Conservation (phyloP, 2,329 filamentous ascomycete genomes). For the Paramyrothecium roridum region DNA sequence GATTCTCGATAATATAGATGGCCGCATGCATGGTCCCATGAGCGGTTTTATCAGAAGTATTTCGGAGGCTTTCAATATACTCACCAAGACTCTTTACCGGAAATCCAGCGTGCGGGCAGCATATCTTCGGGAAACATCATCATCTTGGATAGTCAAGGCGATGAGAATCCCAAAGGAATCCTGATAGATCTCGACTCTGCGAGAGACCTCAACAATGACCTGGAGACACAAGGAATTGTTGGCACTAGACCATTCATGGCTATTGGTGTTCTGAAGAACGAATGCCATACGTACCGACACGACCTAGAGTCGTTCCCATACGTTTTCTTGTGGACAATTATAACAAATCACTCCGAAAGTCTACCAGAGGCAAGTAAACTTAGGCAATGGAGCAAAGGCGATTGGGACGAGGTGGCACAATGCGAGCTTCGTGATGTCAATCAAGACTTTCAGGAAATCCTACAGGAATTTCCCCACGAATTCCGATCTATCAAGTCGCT, state of each 20-base stretch:
- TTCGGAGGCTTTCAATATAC: no score
- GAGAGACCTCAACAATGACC: slow-evolving; percentile 5
- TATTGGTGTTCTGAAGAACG: slow-evolving; percentile 11
- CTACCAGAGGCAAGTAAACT: slow-evolving; percentile 8
- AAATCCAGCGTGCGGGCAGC: no score
- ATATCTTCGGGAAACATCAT: slow-evolving; percentile 15
- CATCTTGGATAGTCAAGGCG: slow-evolving; percentile 2
- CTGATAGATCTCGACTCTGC: slow-evolving; percentile 16
- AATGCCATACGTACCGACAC: slow-evolving; percentile 15
- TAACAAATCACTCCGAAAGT: background rate
- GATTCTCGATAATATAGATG: no score
- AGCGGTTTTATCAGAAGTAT: no score
- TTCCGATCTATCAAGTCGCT: slow-evolving; percentile 7
- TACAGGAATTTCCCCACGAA: slow-evolving; percentile 7
- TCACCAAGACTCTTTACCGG: no score
- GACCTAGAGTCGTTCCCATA: slow-evolving; percentile 25
- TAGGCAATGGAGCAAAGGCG: slow-evolving; percentile 5
- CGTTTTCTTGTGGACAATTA: slow-evolving; percentile 13
- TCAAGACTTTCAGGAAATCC: slow-evolving; percentile 6
- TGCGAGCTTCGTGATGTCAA: background rate
- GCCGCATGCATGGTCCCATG: no score
- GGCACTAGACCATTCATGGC: slow-evolving; percentile 19
- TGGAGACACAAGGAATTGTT: slow-evolving; percentile 3
- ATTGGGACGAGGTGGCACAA: slow-evolving; percentile 2
- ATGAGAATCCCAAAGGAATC: slow-evolving; percentile 5